These are phyloP conservation scores for Microdochium bolleyi DNA, from an alignment of 2,329 filamentous ascomycete genomes.

Conservation along the genomic window DNA sequence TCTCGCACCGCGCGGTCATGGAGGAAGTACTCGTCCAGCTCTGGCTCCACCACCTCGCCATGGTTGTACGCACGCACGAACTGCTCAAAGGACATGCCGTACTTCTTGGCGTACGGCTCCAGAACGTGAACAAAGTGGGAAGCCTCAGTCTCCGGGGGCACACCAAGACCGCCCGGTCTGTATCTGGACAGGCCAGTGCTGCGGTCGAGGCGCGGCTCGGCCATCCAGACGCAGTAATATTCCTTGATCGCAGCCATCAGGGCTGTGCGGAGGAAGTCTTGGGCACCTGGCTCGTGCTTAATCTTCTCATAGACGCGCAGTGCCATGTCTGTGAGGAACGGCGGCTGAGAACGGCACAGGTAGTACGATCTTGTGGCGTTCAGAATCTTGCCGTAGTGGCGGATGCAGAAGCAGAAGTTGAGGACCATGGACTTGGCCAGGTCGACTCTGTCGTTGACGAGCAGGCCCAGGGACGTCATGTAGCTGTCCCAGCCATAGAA, in stretches of 20 bases:
- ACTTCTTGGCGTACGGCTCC: conserved; percentile 73
- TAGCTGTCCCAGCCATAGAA: conserved; percentile 99
- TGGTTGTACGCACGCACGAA: conserved; percentile 88
- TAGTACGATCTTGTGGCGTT: conserved; percentile 98
- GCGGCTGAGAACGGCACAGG: conserved; percentile 85
- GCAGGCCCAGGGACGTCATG: conserved; percentile 88
- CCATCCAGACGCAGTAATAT: conserved; percentile 84
- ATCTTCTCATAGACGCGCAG: conserved; percentile 90
- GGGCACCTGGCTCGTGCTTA: conserved; percentile 70
- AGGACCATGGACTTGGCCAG: conserved; percentile 89
- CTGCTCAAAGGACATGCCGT: conserved; percentile 72
- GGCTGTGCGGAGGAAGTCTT: conserved; percentile 72
- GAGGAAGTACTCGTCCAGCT: conserved; percentile 90
- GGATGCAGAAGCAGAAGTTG: conserved; percentile 97
- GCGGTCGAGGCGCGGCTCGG: conserved; percentile 68
- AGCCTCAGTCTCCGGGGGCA: conserved; percentile 87
- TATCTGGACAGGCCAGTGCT: conserved; percentile 78
- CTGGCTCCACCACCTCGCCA: conserved; percentile 68
- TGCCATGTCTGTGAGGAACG: conserved; percentile 96
- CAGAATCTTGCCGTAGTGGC: conserved; percentile 96
- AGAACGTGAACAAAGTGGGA: conserved; percentile 80
- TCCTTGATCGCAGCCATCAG: conserved; percentile 94
- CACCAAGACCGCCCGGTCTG: conserved; percentile 72
- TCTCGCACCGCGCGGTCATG: conserved; percentile 94
- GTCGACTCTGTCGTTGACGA: conserved; percentile 78